Evolutionary conservation across 805 yeast genomes (phyloP), one percentile per base, ranked within the genome.

Genomic region (Candida rishiriensis): DNA sequence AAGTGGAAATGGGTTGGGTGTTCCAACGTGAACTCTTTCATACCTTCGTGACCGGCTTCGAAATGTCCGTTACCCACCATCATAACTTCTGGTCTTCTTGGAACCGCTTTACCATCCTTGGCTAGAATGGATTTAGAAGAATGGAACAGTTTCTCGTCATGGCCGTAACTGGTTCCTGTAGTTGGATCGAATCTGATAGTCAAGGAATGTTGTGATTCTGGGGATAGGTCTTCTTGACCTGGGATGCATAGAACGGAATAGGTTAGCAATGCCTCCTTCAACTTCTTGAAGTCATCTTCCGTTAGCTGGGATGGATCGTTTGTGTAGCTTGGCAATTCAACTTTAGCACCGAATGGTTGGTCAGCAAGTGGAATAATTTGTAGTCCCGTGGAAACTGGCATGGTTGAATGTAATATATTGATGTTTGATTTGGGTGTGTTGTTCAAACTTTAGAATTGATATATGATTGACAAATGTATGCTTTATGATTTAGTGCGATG

Each of bases 11-110:
- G 96, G 2, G 88, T 81, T 38, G 96, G 96, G 60, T 88, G 96
- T 35, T 86, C 85, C 49, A 88, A 75, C 3, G 47, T 51, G 43
- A 63, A 59, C 44, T 84, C 87, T 29, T 79, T 78, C 66, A 62
- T 62, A 35, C 66, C 66, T 44, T 62, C 66, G 40, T 61, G 65
- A 30, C 66, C 66, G 10, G 63, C 64, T 41, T 69, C 76, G 69
- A 83, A 83, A 2, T 64, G 59, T 12, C 95, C 95, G 58, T 88
- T 90, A 35, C 96, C 96, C 43, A 88, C 77, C 59, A 88, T 85
- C 68, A 88, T 95, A 16, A 88, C 96, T 63, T 88, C 96, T 2
- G 96, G 96, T 60, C 86, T 89, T 41, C 71, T 64, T 37, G 91
- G 90, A 38, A 88, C 86, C 8, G 89, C 75, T 46, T 76, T 75